A percentile compares a stretch with the other conserved stretches of the same genome.
Conservation (phyloP, 306 rosid genomes). For the Alnus rubra region DNA sequence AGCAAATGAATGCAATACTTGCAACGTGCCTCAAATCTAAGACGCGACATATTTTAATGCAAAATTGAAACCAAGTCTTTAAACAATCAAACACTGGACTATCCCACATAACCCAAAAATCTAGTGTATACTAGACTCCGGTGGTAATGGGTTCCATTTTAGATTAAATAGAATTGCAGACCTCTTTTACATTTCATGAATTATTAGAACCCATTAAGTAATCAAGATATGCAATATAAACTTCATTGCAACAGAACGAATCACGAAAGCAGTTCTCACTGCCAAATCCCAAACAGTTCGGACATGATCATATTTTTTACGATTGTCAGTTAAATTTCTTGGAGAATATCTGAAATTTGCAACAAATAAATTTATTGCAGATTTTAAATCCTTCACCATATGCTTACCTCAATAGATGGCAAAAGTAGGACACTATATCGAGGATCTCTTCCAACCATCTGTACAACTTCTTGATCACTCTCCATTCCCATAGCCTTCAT, state of each 20-base stretch:
- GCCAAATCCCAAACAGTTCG: not conserved
- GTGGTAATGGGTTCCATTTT: not conserved
- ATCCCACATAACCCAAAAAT: not conserved
- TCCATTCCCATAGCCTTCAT: conserved; percentile 97
- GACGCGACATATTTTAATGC: too few relatives aligned
- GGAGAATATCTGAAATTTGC: not conserved
- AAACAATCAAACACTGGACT: too few relatives aligned
- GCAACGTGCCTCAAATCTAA: too few relatives aligned
- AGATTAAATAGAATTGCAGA: too few relatives aligned
- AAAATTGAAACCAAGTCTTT: not conserved
- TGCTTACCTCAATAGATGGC: conserved; percentile 81
- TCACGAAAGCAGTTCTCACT: not conserved
- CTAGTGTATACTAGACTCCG: not conserved
- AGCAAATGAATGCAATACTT: not conserved
- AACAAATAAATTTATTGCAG: conserved; percentile 1
- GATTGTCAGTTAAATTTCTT: not conserved
- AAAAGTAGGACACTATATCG: conserved; percentile 67
- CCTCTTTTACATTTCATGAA: too few relatives aligned
- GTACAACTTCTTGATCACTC: conserved; percentile 81
- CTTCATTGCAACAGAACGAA: not conserved
- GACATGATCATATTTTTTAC: not conserved
- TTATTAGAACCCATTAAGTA: too few relatives aligned
- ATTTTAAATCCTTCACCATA: conserved; percentile 6
- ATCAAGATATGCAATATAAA: too few relatives aligned
- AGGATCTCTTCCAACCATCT: conserved; percentile 94